phyloP scores from a whole-genome alignment of 495 filamentous ascomycete genomes.

The Lasiosphaeria ovina region DNA sequence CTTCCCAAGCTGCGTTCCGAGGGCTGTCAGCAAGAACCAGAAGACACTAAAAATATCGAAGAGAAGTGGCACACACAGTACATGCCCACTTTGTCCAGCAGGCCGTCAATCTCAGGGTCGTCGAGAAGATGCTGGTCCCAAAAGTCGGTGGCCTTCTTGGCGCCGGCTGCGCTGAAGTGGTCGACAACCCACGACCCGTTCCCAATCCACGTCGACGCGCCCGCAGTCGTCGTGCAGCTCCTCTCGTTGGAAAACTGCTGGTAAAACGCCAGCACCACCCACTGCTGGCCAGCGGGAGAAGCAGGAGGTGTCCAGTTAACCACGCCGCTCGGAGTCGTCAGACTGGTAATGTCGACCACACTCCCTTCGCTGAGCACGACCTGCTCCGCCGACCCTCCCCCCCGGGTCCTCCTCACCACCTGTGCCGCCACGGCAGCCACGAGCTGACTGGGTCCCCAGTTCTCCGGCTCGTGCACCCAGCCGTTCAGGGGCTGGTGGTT shows the following conservation, averaged over 20 bases:
- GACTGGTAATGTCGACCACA: constrained; percentile 13
- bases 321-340: constrained; percentile 9
- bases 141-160: constrained; percentile 42
- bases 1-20: constrained; percentile 45
- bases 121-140: constrained; percentile 46
- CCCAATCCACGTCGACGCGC: constrained; percentile 32
- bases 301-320: constrained; percentile 13
- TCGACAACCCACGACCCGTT: constrained; percentile 52
- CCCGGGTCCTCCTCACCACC: constrained; percentile 12
- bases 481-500: constrained; percentile 26
- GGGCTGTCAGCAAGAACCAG: constrained; percentile 2
- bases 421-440: constrained; percentile 33
- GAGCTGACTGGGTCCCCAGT: constrained; percentile 40
- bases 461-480: constrained; percentile 31
- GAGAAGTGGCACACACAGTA: constrained; percentile 37
- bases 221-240: constrained; percentile 19
- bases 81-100: constrained; percentile 39
- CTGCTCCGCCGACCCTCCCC: not conserved
- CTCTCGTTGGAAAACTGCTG: constrained; percentile 30
- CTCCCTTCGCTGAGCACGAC: constrained; percentile 10
- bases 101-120: constrained; percentile 27
- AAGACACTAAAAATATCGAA: not conserved
- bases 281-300: not conserved
- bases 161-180: constrained; percentile 47
- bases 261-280: constrained; percentile 41